phyloP scores from a whole-genome alignment of 768 basidiomycete genomes.

The Rhodotorula toruloides region DNA sequence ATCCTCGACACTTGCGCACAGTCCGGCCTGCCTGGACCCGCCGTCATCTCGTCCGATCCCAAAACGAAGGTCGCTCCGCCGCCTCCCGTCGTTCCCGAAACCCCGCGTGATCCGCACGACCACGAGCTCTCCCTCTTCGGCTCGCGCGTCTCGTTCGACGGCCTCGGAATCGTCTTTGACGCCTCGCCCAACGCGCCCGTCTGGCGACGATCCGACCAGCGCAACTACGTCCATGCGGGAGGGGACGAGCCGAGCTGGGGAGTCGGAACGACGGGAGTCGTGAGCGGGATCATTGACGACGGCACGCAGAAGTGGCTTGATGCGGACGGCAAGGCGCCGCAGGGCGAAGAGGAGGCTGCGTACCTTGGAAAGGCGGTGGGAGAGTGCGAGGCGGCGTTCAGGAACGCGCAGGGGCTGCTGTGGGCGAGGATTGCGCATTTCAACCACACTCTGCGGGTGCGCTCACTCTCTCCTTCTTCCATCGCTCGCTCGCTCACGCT shows the following conservation, averaged over 20 bases:
- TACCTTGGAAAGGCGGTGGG: slow-evolving; percentile 38
- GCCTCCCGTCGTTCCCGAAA: slow-evolving; percentile 12
- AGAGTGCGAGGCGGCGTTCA: slow-evolving; percentile 43
- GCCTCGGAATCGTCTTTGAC: slow-evolving; percentile 43
- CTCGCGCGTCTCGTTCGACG: slow-evolving; percentile 38
- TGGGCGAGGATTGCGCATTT: slow-evolving; percentile 42
- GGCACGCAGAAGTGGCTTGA: slow-evolving; percentile 38
- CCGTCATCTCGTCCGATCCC: slow-evolving; percentile 11
- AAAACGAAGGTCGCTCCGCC: slow-evolving; percentile 10
- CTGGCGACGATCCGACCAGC: slow-evolving; percentile 31
- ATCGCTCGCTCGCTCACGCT: not conserved
- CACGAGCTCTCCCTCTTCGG: slow-evolving; percentile 40
- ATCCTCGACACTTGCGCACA: not conserved
- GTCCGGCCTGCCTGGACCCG: slow-evolving; percentile 20
- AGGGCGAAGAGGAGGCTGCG: slow-evolving; percentile 35
- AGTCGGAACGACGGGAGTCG: slow-evolving; percentile 35
- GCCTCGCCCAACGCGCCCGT: slow-evolving; percentile 34
- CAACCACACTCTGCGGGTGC: slow-evolving; percentile 34
- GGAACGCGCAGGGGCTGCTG: slow-evolving; percentile 41
- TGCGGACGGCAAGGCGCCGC: slow-evolving; percentile 7
- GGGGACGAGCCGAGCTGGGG: not conserved
- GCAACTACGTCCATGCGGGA: slow-evolving; percentile 17
- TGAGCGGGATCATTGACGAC: slow-evolving; percentile 41
- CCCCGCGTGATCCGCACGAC: slow-evolving; percentile 26
- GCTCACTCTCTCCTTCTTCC: not conserved